Evolutionary conservation across 805 yeast species (phyloP).

Genomic region (Wickerhamomyces mucosus): DNA sequence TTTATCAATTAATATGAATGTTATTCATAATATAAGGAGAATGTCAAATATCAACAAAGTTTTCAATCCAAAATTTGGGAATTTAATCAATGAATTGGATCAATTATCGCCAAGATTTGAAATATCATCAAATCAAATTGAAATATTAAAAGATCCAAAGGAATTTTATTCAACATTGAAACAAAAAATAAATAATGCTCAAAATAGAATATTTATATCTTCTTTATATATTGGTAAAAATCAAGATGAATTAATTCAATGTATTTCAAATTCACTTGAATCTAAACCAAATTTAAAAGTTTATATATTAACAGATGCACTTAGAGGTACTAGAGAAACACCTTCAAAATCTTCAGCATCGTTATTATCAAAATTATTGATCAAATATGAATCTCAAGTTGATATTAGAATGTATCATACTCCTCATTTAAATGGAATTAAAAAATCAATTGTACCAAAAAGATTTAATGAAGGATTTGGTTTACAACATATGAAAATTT

Average conservation of each 20-base stretch:
- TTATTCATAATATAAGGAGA: background rate
- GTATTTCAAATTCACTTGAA: slow-evolving; percentile 50
- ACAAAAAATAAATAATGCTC: slow-evolving; percentile 50
- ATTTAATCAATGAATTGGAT: slow-evolving; percentile 46
- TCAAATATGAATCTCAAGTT: slow-evolving; percentile 59
- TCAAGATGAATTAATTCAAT: slow-evolving; percentile 65
- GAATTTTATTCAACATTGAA: slow-evolving; percentile 65
- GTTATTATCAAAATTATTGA: slow-evolving; percentile 55
- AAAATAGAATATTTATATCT: slow-evolving; percentile 65
- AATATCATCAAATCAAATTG: slow-evolving; percentile 44
- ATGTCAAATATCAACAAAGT: background rate
- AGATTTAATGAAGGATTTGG: slow-evolving; percentile 89
- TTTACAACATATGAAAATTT: slow-evolving; percentile 93
- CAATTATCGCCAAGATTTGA: slow-evolving; percentile 60
- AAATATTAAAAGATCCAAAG: slow-evolving; percentile 53
- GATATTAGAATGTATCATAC: slow-evolving; percentile 83
- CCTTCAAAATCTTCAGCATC: slow-evolving; percentile 75
- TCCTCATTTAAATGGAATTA: slow-evolving; percentile 68
- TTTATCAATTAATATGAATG: too few relatives aligned
- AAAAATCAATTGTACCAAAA: slow-evolving; percentile 59
- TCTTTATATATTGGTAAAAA: slow-evolving; percentile 80
- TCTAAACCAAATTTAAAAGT: slow-evolving; percentile 56
- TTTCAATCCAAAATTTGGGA: slow-evolving; percentile 35
- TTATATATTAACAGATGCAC: slow-evolving; percentile 71
- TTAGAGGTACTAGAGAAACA: slow-evolving; percentile 88